Percentiles rank a stretch among this genome's conserved stretches.
These are phyloP conservation scores for Carex littledalei DNA, from an alignment of 176 grass and related monocot species.

Conservation along the genomic window DNA sequence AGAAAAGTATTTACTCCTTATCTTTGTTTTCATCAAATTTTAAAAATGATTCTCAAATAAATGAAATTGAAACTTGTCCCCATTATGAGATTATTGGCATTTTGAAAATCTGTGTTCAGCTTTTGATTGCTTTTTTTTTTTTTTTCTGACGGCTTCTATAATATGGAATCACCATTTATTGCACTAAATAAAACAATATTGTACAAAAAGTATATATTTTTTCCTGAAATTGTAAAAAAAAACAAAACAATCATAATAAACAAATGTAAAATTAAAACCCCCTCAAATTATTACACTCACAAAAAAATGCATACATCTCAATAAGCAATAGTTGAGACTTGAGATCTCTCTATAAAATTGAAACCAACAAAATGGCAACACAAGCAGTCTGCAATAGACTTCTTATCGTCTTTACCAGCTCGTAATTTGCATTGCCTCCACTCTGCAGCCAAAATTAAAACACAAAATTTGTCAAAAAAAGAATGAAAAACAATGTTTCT, in stretches of 20 bases:
- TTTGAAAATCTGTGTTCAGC: background rate
- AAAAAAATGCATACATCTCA: slow-evolving; percentile 19
- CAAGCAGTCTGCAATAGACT: background rate
- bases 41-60: background rate
- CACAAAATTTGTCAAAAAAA: background rate
- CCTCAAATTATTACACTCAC: slow-evolving; percentile 19
- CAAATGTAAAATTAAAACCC: slow-evolving; percentile 3
- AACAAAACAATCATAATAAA: slow-evolving; percentile 5
- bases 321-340: slow-evolving; percentile 6
- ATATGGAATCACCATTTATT: background rate
- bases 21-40: background rate
- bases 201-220: background rate
- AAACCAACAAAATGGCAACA: slow-evolving; percentile 22
- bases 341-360: slow-evolving; percentile 12
- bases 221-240: background rate
- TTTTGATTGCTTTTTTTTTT: background rate
- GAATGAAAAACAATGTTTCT: background rate
- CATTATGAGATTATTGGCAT: background rate
- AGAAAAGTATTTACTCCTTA: background rate
- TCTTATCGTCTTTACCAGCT: background rate
- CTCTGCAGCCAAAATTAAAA: slow-evolving; percentile 22
- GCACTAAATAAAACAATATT: background rate
- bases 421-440: slow-evolving; percentile 28
- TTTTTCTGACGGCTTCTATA: background rate
- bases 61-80: background rate